Evolutionary conservation across 441 rosid genomes (phyloP), one percentile per base, ranked within the genome.

Genomic region (Gossypium davidsonii): DNA sequence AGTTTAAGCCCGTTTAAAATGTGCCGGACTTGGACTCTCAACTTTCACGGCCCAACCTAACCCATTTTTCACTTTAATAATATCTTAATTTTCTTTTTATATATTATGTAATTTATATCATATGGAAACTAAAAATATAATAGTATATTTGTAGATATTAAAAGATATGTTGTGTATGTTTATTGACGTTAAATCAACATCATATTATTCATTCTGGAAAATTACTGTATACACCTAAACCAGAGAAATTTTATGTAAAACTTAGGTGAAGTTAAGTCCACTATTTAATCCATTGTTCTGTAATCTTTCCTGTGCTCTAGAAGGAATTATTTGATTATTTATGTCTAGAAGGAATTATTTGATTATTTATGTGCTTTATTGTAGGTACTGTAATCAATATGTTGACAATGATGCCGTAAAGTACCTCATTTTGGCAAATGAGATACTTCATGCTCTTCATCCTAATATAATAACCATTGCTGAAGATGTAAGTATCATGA

Each of bases 341-440:
- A 78, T 61, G 12, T 73, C 66, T 14, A 28, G 37, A 63, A 20
- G 49, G 37, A 55, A 51, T 75, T 46, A 61, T 70, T 64, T 78
- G 31, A 59, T 67, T 59, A 75, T 73, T 68, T 31, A 78, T 61
- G 12, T 73, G 3, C 77, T 64, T 72, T 75, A 53, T 76, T 81
- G 82, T 91, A 94, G 99, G 85, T 94, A 91, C 79, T 92, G 98
- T 82, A 92, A 92, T 85, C 97, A 92, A 79, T 85, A 92, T 74
- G 93, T 94, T 71, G 98, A 94, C 83, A 86, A 77, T 77, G 99
- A 94, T 84, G 99, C 99, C 53, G 74, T 92, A 68, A 76, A 89
- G 77, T 94, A 90, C 84, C 97, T 94, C 82, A 85, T 90, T 71
- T 83, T 94, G 82, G 99, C 94, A 58, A 94, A 94, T 88, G 99